Evolutionary conservation across 257 asterid species (phyloP).

Genomic region (Ilex aquifolium): DNA sequence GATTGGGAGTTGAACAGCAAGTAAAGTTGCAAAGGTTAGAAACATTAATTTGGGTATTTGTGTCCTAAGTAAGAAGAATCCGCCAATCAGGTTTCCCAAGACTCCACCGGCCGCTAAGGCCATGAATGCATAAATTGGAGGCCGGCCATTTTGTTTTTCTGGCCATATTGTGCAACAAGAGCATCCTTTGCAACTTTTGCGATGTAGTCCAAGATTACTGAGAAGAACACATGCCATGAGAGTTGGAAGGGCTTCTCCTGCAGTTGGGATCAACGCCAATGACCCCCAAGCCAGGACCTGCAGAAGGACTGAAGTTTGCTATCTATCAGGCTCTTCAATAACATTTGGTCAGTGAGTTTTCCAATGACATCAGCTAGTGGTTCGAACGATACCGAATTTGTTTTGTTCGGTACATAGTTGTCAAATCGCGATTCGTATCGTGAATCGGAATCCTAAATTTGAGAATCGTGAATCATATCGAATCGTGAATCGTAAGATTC

Average conservation of each 20-base stretch:
- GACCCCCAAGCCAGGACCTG: constrained; percentile 82
- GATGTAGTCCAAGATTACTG: constrained; percentile 71
- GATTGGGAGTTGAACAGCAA: constrained; percentile 53
- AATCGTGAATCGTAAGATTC: no score
- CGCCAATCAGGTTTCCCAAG: constrained; percentile 76
- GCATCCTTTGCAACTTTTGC: constrained; percentile 87
- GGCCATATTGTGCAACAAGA: constrained; percentile 75
- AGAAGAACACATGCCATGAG: constrained; percentile 66
- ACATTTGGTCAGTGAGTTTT: no score
- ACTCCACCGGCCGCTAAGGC: constrained; percentile 77
- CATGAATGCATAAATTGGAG: constrained; percentile 78
- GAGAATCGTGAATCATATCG: no score
- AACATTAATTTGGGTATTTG: constrained; percentile 63
- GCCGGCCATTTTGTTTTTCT: constrained; percentile 41
- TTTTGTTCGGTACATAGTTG: no score
- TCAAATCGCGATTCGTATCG: no score
- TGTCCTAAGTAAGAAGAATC: constrained; percentile 52
- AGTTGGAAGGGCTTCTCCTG: constrained; percentile 47
- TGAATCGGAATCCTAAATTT: no score
- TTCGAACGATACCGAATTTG: no score
- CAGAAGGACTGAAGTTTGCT: constrained; percentile 47
- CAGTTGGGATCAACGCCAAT: constrained; percentile 57
- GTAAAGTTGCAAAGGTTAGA: constrained; percentile 51
- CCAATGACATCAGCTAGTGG: no score
- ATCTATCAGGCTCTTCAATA: constrained; percentile 10